phyloP scores from a whole-genome alignment of 768 basidiomycete genomes.

The Podaxis sp. region DNA sequence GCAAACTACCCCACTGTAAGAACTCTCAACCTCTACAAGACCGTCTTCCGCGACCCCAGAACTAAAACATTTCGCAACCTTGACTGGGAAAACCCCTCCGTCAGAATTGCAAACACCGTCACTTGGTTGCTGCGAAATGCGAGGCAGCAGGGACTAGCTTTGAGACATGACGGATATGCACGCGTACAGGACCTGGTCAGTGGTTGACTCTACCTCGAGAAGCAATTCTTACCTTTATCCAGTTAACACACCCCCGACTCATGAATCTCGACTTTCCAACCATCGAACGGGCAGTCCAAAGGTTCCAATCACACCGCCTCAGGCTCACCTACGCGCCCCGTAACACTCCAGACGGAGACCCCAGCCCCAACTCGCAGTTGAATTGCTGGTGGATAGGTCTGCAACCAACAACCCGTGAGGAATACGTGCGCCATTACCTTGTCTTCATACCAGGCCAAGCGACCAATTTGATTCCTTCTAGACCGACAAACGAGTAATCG shows the following conservation, averaged over 20 bases:
- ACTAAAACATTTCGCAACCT: slow-evolving; percentile 48
- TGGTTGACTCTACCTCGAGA: slow-evolving; percentile 9
- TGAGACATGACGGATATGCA: slow-evolving; percentile 84
- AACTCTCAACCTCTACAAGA: not conserved
- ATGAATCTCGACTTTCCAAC: slow-evolving; percentile 49
- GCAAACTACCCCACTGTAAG: not conserved
- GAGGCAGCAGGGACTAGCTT: slow-evolving; percentile 61
- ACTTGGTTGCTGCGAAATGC: slow-evolving; percentile 91
- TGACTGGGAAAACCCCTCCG: slow-evolving; percentile 61
- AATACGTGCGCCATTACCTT: not conserved
- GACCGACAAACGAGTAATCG: not conserved
- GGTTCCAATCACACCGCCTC: slow-evolving; percentile 56
- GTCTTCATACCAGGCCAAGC: not conserved
- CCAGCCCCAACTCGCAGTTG: not conserved
- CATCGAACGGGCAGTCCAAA: slow-evolving; percentile 64
- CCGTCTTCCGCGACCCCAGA: not conserved
- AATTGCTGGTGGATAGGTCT: slow-evolving; percentile 9
- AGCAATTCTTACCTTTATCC: not conserved
- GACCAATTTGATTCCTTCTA: not conserved
- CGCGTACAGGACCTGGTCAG: slow-evolving; percentile 79
- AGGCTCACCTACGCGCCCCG: slow-evolving; percentile 33
- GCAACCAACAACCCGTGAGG: not conserved
- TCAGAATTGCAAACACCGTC: slow-evolving; percentile 78
- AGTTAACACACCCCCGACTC: slow-evolving; percentile 13
- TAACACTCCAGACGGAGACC: not conserved